These are phyloP conservation scores for Shiraia sp. DNA, from an alignment of 2,329 filamentous ascomycete species.

Conservation along the genomic window DNA sequence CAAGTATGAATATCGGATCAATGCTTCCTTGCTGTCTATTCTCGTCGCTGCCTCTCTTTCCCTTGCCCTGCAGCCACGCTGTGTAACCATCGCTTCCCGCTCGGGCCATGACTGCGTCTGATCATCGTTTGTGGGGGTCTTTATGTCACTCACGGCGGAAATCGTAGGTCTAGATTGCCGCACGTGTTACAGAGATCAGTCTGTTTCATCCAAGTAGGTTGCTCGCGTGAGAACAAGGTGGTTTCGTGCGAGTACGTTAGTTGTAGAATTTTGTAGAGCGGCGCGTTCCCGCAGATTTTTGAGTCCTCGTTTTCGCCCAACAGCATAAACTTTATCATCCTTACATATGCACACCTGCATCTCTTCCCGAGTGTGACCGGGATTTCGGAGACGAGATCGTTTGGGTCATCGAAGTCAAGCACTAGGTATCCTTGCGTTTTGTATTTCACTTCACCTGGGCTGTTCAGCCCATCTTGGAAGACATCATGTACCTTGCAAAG, in stretches of 20 bases:
- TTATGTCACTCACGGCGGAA: too few relatives aligned
- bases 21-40: conserved; percentile 5
- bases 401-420: background rate
- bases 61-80: conserved; percentile 14
- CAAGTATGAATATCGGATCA: background rate
- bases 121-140: too few relatives aligned
- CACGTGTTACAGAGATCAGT: too few relatives aligned
- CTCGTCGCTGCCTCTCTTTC: conserved; percentile 18
- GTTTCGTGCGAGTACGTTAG: too few relatives aligned
- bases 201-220: background rate
- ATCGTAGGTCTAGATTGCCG: too few relatives aligned
- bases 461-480: conserved; percentile 41
- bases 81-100: conserved; percentile 16
- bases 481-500: conserved; percentile 55
- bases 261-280: conserved; percentile 1
- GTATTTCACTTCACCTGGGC: background rate
- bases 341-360: conserved; percentile 10
- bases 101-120: conserved; percentile 6
- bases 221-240: too few relatives aligned
- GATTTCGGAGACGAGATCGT: conserved; percentile 15
- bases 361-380: conserved; percentile 13
- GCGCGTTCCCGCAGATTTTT: conserved; percentile 7
- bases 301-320: conserved; percentile 3
- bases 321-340: conserved; percentile 7
- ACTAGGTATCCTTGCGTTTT: conserved; percentile 12